Evolutionary conservation across 257 asterid genomes (phyloP).

Genomic region (Haberlea rhodopensis): DNA sequence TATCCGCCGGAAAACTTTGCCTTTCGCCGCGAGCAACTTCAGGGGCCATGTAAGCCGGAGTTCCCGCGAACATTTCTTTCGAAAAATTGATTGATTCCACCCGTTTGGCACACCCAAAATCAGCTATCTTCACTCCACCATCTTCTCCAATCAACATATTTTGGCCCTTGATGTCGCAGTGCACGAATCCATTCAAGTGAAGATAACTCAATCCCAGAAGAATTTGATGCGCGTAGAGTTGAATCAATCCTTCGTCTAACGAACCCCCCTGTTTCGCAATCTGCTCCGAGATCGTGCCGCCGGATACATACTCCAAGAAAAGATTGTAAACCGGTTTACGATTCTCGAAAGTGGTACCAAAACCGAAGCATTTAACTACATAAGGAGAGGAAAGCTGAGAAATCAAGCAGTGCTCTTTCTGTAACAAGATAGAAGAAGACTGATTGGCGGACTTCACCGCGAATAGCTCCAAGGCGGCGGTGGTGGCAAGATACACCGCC

Average conservation of each 20-base stretch:
- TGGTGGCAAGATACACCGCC: constrained; percentile 58
- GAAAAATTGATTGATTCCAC: constrained; percentile 18
- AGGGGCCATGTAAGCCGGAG: constrained; percentile 91
- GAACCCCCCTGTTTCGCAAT: constrained; percentile 50
- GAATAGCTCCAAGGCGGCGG: constrained; percentile 44
- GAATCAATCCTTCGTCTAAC: constrained; percentile 40
- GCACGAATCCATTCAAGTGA: constrained; percentile 53
- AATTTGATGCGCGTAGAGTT: constrained; percentile 37
- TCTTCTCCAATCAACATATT: constrained; percentile 50
- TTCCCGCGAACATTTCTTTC: constrained; percentile 46
- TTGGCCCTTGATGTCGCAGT: constrained; percentile 74
- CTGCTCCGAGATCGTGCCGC: constrained; percentile 69
- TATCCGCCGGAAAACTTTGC: constrained; percentile 70
- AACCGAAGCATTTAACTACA: constrained; percentile 56
- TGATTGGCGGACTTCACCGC: constrained; percentile 70
- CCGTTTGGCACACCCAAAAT: constrained; percentile 68
- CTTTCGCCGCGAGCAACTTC: constrained; percentile 86
- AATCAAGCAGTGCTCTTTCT: constrained; percentile 44
- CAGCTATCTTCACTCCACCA: constrained; percentile 58
- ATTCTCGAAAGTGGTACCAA: constrained; percentile 35
- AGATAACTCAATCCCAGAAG: constrained; percentile 58
- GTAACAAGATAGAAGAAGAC: constrained; percentile 41
- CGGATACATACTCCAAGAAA: constrained; percentile 66
- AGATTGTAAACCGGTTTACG: constrained; percentile 40
- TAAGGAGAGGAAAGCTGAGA: constrained; percentile 66